Evolutionary conservation across 2,329 filamentous ascomycete species (phyloP).

Genomic region (Neofusicoccum parvum): DNA sequence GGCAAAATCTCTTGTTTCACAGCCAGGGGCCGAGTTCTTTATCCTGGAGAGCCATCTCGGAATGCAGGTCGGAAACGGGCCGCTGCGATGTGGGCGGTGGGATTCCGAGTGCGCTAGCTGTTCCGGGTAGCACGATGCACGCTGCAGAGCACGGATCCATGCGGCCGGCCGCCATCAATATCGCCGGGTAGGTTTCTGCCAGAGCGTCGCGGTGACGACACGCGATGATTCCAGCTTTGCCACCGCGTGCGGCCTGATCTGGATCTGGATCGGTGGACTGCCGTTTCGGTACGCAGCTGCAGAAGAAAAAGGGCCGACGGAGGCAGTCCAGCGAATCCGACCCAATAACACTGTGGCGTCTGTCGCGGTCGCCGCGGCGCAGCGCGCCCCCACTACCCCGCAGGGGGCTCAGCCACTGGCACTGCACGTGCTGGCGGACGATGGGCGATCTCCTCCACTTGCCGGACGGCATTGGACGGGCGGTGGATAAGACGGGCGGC

Average conservation of each 20-base stretch:
- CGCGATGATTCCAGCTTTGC: not conserved
- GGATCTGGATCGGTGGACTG: not conserved
- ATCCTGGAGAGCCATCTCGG: not conserved
- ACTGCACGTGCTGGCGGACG: not conserved
- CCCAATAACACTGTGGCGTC: not conserved
- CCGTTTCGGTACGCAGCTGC: not conserved
- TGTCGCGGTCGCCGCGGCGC: not conserved
- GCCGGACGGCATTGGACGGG: constrained; percentile 1
- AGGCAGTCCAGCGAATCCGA: not conserved
- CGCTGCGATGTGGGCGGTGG: not conserved
- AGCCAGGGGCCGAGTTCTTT: not conserved
- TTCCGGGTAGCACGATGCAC: not conserved
- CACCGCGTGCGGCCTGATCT: not conserved
- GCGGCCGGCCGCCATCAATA: not conserved
- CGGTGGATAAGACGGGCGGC: not conserved
- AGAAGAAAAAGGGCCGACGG: not conserved
- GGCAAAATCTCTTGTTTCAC: too few relatives aligned
- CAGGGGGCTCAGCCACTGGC: not conserved
- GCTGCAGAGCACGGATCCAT: not conserved
- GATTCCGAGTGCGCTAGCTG: not conserved
- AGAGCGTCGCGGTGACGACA: too few relatives aligned
- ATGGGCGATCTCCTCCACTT: constrained; percentile 2
- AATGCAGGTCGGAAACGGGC: constrained; percentile 4
- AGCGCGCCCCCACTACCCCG: not conserved
- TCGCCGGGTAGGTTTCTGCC: not conserved